These are phyloP conservation scores for Poteriospumella lacustris DNA, from an alignment of 108 stramenopile genomes.

Conservation along the genomic window DNA sequence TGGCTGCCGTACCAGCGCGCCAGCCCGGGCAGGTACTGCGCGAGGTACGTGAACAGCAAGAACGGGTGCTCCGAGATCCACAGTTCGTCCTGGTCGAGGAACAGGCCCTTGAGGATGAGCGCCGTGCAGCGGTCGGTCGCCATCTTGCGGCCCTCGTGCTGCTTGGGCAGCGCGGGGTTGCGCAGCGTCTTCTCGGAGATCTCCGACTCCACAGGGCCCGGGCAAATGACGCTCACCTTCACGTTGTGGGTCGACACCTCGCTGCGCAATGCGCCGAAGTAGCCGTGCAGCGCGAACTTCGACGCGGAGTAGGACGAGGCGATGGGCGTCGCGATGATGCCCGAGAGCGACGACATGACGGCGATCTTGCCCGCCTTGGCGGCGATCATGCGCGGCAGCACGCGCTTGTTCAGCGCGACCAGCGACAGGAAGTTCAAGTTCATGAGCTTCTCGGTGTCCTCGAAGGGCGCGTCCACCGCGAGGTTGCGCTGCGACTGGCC, in stretches of 20 bases:
- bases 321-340: neutral
- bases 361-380: neutral
- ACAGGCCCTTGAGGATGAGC: neutral
- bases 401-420: neutral
- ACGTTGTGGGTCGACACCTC: constrained; percentile 15
- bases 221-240: constrained; percentile 18
- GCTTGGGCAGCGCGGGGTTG: neutral
- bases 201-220: constrained; percentile 24
- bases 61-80: constrained; percentile 26
- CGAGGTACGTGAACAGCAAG: neutral
- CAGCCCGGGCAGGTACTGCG: neutral
- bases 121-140: neutral
- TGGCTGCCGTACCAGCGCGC: neutral
- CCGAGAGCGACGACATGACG: constrained; percentile 17
- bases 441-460: neutral
- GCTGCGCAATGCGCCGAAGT: constrained; percentile 3
- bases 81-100: neutral
- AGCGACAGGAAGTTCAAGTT: constrained; percentile 17
- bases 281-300: constrained; percentile 27
- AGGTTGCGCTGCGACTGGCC: constrained; percentile 6
- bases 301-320: constrained; percentile 29
- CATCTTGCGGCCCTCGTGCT: constrained; percentile 27
- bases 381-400: constrained; percentile 1
- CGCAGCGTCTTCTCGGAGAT: neutral
- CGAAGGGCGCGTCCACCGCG: constrained; percentile 13